Conservation (phyloP, 2,329 filamentous ascomycete genomes). For the Colletotrichum sp. region DNA sequence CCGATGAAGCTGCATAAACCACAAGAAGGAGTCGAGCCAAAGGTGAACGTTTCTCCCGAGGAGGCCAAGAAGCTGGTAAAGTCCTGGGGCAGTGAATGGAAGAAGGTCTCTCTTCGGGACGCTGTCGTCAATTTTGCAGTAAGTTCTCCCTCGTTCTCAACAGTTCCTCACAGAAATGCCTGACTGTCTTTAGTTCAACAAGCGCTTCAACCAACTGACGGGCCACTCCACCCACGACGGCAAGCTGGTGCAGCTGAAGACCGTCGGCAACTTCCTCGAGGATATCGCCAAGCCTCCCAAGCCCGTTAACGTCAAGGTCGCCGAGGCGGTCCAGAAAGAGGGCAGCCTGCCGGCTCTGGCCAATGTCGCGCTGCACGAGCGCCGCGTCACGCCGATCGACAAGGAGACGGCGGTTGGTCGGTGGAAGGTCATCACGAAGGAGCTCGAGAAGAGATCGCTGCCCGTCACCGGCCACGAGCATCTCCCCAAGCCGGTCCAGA, state of each 20-base stretch:
- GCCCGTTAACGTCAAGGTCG: slow-evolving; percentile 71
- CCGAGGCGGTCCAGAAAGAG: slow-evolving; percentile 57
- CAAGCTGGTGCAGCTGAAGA: slow-evolving; percentile 61
- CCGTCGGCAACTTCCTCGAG: slow-evolving; percentile 59
- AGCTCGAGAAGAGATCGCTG: slow-evolving; percentile 67
- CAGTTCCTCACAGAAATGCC: not conserved
- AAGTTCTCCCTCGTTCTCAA: slow-evolving; percentile 38
- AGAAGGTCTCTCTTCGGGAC: slow-evolving; percentile 61
- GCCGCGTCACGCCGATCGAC: slow-evolving; percentile 73
- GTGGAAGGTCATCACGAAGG: slow-evolving; percentile 80
- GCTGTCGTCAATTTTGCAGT: slow-evolving; percentile 75
- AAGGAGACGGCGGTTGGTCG: slow-evolving; percentile 75
- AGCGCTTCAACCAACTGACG: slow-evolving; percentile 82
- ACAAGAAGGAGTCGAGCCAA: not conserved
- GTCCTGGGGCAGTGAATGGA: slow-evolving; percentile 62
- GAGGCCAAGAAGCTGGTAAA: slow-evolving; percentile 48
- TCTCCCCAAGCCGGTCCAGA: slow-evolving; percentile 46
- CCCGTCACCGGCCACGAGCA: slow-evolving; percentile 56
- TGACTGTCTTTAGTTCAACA: slow-evolving; percentile 71
- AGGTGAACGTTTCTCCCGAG: slow-evolving; percentile 34
- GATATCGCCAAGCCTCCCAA: slow-evolving; percentile 59
- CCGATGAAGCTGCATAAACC: not conserved
- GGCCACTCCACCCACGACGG: slow-evolving; percentile 77
- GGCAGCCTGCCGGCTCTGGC: slow-evolving; percentile 56
- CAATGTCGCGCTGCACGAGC: slow-evolving; percentile 73